Evolutionary conservation across 2,329 filamentous ascomycete species (phyloP).

Genomic region (Cytospora chrysosperma): DNA sequence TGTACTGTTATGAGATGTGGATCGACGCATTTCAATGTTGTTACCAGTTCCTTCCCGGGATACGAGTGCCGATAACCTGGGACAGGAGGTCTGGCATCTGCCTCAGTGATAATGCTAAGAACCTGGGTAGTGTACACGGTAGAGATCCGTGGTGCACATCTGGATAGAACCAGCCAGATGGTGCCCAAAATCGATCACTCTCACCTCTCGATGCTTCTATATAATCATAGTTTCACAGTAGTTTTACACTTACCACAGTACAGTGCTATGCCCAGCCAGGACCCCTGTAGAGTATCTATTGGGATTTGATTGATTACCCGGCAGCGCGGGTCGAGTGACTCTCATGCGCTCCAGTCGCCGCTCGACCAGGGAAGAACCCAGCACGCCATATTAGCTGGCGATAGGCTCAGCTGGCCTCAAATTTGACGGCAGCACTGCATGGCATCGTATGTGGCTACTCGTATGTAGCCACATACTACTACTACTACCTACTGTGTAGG

Average conservation of each 20-base stretch:
- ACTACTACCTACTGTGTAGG: no score
- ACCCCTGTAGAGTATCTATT: neutral
- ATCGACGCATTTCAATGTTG: no score
- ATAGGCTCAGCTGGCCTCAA: constrained; percentile 6
- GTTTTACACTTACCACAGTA: neutral
- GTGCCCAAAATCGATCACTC: neutral
- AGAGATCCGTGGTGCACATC: no score
- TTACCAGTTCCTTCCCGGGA: no score
- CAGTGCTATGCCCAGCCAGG: neutral
- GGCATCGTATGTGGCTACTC: neutral
- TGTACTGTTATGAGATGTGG: no score
- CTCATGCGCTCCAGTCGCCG: neutral
- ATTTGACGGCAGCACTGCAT: neutral
- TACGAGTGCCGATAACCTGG: no score
- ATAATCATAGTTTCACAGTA: no score
- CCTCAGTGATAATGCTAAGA: no score
- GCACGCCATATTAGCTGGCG: neutral
- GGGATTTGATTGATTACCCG: neutral
- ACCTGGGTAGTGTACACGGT: no score
- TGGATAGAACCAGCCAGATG: neutral
- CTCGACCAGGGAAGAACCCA: constrained; percentile 1
- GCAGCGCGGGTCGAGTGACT: constrained; percentile 3
- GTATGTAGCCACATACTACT: no score
- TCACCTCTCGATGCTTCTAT: no score
- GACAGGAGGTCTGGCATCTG: no score